Evolutionary conservation across 2,329 filamentous ascomycete species (phyloP), one percentile per base, ranked within the genome.

Genomic region (Diaporthe sp.): DNA sequence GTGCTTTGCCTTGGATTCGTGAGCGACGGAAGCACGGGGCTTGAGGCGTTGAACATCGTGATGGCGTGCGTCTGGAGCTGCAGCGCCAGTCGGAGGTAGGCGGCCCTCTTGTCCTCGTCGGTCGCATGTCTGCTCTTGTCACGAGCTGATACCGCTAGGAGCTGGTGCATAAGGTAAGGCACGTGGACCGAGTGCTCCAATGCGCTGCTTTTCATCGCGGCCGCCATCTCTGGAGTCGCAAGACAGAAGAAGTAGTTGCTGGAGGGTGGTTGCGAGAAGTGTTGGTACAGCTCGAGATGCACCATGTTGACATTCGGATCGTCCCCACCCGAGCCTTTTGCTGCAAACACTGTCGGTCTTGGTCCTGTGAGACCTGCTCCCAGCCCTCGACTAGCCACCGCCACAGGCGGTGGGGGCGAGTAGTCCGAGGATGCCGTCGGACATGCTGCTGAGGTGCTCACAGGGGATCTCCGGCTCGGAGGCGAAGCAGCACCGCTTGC

Each of bases 71-170:
- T 85, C 73, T 85, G 84, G n/a, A 86, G 76, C 17, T 79, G 71
- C 13, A 79, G 73, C 10, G 82, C 65, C 73, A 78, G 77, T 77
- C 81, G 77, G 65, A 78, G 77, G 71, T 81, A 81, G 28, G 78
- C 76, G 9, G 77, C 74, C 12, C 75, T 76, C 15, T 78, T 77
- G 1, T 81, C 82, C 12, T 79, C 76, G 2, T 83, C 42, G 47
- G 77, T 78, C 4, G 83, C 81, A 2, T 85, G 77, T 70, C 84
- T 83, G 58, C 71, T 49, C 42, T 49, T 60, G 47, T 73, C 44
- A 3, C 82, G 80, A 2, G 85, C 81, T 20, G 84, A 84, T 53
- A 84, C 82, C 37, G 84, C 83, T 22, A 85, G 80, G 13, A 85
- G 71, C 72, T 82, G 78, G 76, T 85, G 79, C 68, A 86, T 77